A percentile compares a stretch with the other conserved stretches of the same genome.
Conservation (phyloP, 108 stramenopile genomes). For the Discostella pseudostelligera region DNA sequence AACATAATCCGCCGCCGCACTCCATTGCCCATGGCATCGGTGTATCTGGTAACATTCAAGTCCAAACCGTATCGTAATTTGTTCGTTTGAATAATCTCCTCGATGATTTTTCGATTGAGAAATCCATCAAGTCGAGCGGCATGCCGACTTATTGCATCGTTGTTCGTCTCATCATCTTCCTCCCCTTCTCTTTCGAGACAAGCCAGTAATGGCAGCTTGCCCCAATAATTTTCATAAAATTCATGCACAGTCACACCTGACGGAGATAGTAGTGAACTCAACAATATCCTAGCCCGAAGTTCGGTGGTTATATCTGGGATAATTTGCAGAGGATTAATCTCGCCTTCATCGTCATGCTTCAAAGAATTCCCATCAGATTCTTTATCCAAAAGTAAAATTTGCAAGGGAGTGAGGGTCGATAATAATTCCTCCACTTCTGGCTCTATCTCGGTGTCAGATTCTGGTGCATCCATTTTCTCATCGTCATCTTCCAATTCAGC, state of each 20-base stretch:
- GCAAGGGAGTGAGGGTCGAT: slow-evolving; percentile 21
- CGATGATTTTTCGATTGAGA: slow-evolving; percentile 57
- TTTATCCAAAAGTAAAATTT: slow-evolving; percentile 15
- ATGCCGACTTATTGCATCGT: slow-evolving; percentile 9
- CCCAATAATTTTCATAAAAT: slow-evolving; percentile 83
- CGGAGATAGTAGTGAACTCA: slow-evolving; percentile 68
- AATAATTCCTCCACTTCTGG: slow-evolving; percentile 16
- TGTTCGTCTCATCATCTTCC: slow-evolving; percentile 16
- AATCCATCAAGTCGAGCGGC: slow-evolving; percentile 56
- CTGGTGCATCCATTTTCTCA: slow-evolving; percentile 15
- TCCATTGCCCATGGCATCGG: slow-evolving; percentile 66
- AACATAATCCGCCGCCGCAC: slow-evolving; percentile 72
- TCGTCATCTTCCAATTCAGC: slow-evolving; percentile 6
- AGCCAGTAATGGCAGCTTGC: slow-evolving; percentile 80
- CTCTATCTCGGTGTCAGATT: slow-evolving; percentile 11
- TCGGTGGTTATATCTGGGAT: slow-evolving; percentile 48
- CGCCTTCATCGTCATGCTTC: slow-evolving; percentile 13
- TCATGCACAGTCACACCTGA: slow-evolving; percentile 48
- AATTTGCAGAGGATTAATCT: slow-evolving; percentile 20
- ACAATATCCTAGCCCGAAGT: slow-evolving; percentile 59
- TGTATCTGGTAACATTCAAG: slow-evolving; percentile 91
- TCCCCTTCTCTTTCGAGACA: slow-evolving; percentile 20
- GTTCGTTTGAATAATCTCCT: slow-evolving; percentile 49
- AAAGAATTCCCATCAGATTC: background rate
- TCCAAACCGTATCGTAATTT: slow-evolving; percentile 84